Base-by-base conservation (phyloP, 768 basidiomycete genomes). In the Cystobasidiopsis lactophilus region DNA sequence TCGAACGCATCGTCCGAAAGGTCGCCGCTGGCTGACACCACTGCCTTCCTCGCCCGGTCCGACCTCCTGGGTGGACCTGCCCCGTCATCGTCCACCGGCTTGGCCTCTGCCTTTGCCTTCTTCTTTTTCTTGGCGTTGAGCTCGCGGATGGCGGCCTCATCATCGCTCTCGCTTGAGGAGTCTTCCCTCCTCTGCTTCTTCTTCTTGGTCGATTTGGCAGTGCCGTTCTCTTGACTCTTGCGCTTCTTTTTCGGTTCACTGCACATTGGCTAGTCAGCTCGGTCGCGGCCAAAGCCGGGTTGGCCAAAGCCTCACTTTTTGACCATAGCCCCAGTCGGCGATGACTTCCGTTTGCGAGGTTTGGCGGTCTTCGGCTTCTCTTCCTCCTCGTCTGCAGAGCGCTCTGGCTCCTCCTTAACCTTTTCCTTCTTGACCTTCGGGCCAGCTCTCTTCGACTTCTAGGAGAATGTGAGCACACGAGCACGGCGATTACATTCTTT, bases 361-460 rank as follows among this genome's bases (percentile, higher is more conserved):
- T n/a, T n/a, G n/a, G 19, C 30, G 5, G 24, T 19, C n/a, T 35
- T 49, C 3, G 47, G 26, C 26, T 44, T 44, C 7, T 7, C 41
- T 7, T 21, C 26, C 41, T 44, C 26, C 41, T 27, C 41, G n/a
- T 30, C 24, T 5, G 14, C 38, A 40, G 11, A 9, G 31, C 37
- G 31, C 21, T 14, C 33, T 16, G 33, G 33, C 33, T 35, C 9
- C 33, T 35, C 33, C 16, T 7, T 35, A n/a, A n/a, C n/a, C 31
- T 33, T 47, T 24, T 30, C 11, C 45, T 21, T 54, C 37, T 16
- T 47, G 16, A 11, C 21, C 27, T 27, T 49, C 47, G 44, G 71
- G n/a, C n/a, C n/a, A 69, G 14, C 67, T 16, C 33, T 35, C 33
- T 35, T 35, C 33, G 9, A 7, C 7, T 35, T 35, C n/a, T n/a